Conservation (phyloP, 768 basidiomycete species). For the Kwoniella bestiolae region DNA sequence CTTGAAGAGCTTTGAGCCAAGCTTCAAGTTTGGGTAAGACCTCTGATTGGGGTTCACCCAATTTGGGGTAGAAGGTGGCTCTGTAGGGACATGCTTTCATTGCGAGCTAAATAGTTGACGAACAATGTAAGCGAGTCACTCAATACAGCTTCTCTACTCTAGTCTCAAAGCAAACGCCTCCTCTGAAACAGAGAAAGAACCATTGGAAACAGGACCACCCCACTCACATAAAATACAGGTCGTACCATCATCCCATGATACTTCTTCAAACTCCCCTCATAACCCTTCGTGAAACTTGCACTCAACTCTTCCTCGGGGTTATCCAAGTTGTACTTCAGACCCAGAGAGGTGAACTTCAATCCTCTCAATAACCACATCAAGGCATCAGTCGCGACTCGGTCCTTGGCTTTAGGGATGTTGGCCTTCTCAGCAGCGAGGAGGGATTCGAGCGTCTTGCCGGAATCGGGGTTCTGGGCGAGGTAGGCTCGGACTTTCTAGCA, state of each 20-base stretch:
- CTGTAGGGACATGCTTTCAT: constrained; percentile 72
- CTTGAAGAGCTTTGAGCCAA: constrained; percentile 65
- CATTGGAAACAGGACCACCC: neutral
- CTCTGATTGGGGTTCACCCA: constrained; percentile 62
- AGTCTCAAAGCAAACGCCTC: too few species aligned
- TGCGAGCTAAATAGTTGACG: constrained; percentile 62
- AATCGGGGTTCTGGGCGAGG: constrained; percentile 68
- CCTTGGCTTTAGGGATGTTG: constrained; percentile 70
- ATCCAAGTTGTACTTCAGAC: constrained; percentile 72
- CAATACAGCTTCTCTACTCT: too few species aligned
- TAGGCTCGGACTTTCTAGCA: constrained; percentile 85
- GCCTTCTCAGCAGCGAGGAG: constrained; percentile 80
- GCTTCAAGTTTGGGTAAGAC: constrained; percentile 62
- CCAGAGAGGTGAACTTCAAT: constrained; percentile 73
- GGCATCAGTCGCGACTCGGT: constrained; percentile 78
- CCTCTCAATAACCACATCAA: constrained; percentile 89
- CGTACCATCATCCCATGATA: constrained; percentile 69
- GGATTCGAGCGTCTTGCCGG: constrained; percentile 78
- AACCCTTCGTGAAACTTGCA: constrained; percentile 76
- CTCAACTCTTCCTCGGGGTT: constrained; percentile 72
- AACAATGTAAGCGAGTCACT: neutral
- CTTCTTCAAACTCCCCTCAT: constrained; percentile 78
- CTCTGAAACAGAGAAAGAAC: neutral
- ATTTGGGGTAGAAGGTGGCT: constrained; percentile 65
- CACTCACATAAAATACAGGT: constrained; percentile 65